Evolutionary conservation across 768 basidiomycete species (phyloP).

Genomic region (Peribolospora kevripleyi): DNA sequence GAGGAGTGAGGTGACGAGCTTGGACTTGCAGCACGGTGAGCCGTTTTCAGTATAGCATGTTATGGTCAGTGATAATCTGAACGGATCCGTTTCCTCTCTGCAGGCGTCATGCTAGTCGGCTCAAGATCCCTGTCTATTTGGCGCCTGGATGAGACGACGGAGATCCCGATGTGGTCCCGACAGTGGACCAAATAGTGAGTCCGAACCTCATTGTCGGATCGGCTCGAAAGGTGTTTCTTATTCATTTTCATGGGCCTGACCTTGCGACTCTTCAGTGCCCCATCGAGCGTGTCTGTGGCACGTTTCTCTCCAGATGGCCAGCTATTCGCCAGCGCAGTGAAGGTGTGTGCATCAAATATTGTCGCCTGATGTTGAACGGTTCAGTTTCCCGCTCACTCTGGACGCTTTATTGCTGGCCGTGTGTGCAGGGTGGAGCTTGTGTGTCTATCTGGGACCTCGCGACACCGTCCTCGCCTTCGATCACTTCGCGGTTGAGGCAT

Average conservation of each 20-base stretch:
- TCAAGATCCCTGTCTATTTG: constrained; percentile 1
- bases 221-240: no score
- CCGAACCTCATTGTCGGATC: not conserved
- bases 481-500: constrained; percentile 3
- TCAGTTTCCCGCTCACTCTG: no score
- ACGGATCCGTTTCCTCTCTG: not conserved
- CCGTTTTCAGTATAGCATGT: not conserved
- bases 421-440: not conserved
- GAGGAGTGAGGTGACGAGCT: not conserved
- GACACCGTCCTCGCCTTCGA: not conserved
- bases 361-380: no score
- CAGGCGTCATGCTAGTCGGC: constrained; percentile 2
- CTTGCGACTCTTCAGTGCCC: not conserved
- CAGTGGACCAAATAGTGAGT: not conserved
- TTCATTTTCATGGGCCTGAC: no score
- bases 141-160: not conserved
- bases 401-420: not conserved
- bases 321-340: not conserved
- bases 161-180: constrained; percentile 1
- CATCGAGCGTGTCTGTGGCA: not conserved
- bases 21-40: constrained; percentile 5
- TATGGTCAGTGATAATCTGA: not conserved
- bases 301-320: constrained; percentile 1
- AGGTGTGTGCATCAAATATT: not conserved
- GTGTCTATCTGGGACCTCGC: not conserved